Base-by-base conservation (phyloP, 495 filamentous ascomycete genomes). In the Cryomyces minteri region DNA sequence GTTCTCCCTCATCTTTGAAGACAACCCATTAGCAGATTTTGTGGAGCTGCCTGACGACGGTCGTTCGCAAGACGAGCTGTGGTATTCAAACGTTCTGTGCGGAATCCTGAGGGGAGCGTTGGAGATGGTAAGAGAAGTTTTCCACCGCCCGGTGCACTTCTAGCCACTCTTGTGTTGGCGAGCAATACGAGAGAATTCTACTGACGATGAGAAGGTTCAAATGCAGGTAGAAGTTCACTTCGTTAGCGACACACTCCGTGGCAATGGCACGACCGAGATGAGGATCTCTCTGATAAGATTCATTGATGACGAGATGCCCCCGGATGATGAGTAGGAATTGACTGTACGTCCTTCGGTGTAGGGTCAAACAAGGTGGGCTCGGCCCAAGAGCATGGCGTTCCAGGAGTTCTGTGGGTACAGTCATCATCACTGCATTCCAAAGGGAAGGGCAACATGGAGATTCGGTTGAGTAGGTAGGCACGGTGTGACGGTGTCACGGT, bases 221-320 rank as follows among this genome's bases (percentile, higher is more conserved):
- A 93, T 96, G 87, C 90, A 98, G 67, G 84, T 96, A 18, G 90
- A 98, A 59, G 86, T 84, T 32, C 86, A 94, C 57, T 98, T 95
- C 60, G 80, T 94, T 56, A 95, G 86, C 63, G 90, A 98, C 59
- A 74, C 94, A 46, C 66, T 98, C 39, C 79, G 87, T 39, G 90
- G 90, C 1, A 87, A 95, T 54, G 90, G 96, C 60, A 84, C 81
- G 14, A 96, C 90, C 1, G 90, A 98, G 71, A 94, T 98, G 85
- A 73, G 90, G 56, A 79, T 98, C 57, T 82, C 83, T 31, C 67
- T 98, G 50, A 74, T 95, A 51, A 74, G 90, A 58, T 94, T 92
- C 59, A 94, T 98, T 53, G 90, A 98, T 54, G 90, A 98, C 61
- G 90, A 98, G 61, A 74, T 98, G 71, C 90, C 90, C 29, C 87